Evolutionary conservation across 202 grass and related monocot genomes (phyloP), one percentile per base, ranked within the genome.

Genomic region (Setaria italica): DNA sequence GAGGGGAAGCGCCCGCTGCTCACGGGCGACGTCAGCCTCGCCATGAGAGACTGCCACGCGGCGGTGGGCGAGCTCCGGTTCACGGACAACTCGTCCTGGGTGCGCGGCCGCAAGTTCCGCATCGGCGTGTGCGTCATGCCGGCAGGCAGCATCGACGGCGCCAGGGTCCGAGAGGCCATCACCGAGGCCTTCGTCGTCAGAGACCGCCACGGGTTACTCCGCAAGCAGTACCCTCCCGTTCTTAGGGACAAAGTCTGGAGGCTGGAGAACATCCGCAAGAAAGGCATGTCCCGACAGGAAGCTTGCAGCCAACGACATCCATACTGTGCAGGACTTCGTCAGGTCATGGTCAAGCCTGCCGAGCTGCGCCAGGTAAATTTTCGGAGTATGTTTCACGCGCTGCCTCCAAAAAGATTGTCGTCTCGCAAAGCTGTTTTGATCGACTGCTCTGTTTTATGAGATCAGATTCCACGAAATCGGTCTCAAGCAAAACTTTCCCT

Each of bases 41-140:
- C 86, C 67, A 69, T 95, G 88, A 67, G 91, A 0, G 88, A 92
- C 43, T 91, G 89, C 1, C 49, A 35, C 30, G 91, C 62, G 57
- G 25, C 19, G 29, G 86, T 95, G 3, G 58, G 29, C 16, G 91
- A 94, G 1, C 89, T 98, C 58, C 86, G 88, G 47, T 98, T 95
- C 77, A 98, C 95, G 0, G 93, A 98, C 47, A 98, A 98, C 63
- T 94, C 91, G 4, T 94, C 93, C 3, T 95, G 95, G 95, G 76
- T 91, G 0, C 76, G 93, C 1, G 89, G 93, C 82, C 74, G 91
- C 41, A 86, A 84, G 81, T 98, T 98, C 77, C 87, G 93, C 48
- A 95, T 98, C 53, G 95, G 89, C 1, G 95, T 51, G 0, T 88
- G 95, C 51, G 86, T 84, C 15, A 49, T 82, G 62, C 77, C 81